Base-by-base conservation (phyloP, 495 filamentous ascomycete species). In the Annulohypoxylon bovei region DNA sequence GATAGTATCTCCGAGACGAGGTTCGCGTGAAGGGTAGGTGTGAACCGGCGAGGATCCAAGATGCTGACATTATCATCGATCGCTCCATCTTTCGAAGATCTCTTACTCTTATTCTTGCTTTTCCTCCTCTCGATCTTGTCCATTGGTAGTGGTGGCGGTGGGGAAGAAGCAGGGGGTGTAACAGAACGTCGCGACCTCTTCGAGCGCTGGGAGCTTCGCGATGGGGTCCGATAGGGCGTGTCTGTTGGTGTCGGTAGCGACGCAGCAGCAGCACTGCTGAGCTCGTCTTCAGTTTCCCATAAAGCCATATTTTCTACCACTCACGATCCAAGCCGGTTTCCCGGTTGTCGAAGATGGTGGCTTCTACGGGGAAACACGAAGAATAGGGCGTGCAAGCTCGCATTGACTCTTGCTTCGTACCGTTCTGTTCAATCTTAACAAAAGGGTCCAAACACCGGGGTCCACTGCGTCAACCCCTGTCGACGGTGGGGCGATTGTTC, bases 1-100 rank as follows among this genome's bases (percentile, higher is more conserved):
- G 89, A 88, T 23, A 98, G 86, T 65, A 99, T 99, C 77, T 99
- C 95, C 0, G 95, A 93, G 5, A 99, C 94, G 6, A 99, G 85
- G 47, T 92, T 97, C 12, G 95, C 95, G 80, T 98, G 96, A 18
- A 98, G 85, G 1, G 94, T 98, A 3, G 95, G 95, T 4, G 95
- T 98, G 72, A 99, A 97, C 18, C 95, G 86, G 55, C 94, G 88
- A 5, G 95, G 92, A 74, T 98, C 95, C 20, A 97, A 83, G 16
- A 92, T 88, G 18, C 92, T 92, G 47, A 94, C 87, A 63, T 83
- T 88, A 59, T 96, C 91, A 58, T 94, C 90, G 64, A 85, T 88
- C 9, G 79, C 77, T 25, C 84, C 75, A 71, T 90, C 84, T 65
- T 88, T 87, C 0, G 87, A 88, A 18, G 81, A 79, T 63, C 87